A percentile compares a stretch with the other conserved stretches of the same genome.
phyloP scores from a whole-genome alignment of 306 rosid species.

The Vigna mungo region DNA sequence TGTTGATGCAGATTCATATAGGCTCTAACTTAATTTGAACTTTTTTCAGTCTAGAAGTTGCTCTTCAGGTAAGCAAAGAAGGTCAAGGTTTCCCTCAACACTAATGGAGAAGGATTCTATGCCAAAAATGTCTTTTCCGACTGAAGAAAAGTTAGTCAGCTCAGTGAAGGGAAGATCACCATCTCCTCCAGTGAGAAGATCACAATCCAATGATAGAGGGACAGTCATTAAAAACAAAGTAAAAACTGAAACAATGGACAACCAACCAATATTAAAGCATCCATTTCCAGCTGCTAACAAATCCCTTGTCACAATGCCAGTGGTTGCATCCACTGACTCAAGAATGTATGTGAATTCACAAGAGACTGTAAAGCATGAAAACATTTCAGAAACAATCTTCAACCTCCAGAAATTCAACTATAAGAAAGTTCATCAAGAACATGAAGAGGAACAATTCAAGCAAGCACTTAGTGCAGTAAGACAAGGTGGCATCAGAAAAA shows the following conservation, averaged over 20 bases:
- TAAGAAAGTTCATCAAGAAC: slow-evolving; percentile 64
- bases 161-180: slow-evolving; percentile 81
- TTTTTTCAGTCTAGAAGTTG: slow-evolving; percentile 84
- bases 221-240: slow-evolving; percentile 66
- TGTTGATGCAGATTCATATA: slow-evolving; percentile 9
- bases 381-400: slow-evolving; percentile 58
- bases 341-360: slow-evolving; percentile 53
- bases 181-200: slow-evolving; percentile 90
- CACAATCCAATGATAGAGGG: slow-evolving; percentile 90
- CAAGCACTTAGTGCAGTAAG: slow-evolving; percentile 69
- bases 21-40: slow-evolving; percentile 25
- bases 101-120: slow-evolving; percentile 68
- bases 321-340: slow-evolving; percentile 46
- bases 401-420: slow-evolving; percentile 60
- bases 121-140: slow-evolving; percentile 64
- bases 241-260: slow-evolving; percentile 66
- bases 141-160: slow-evolving; percentile 65
- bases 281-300: slow-evolving; percentile 77
- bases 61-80: slow-evolving; percentile 94
- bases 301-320: slow-evolving; percentile 56
- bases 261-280: slow-evolving; percentile 66
- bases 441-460: slow-evolving; percentile 85
- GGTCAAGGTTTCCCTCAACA: slow-evolving; percentile 81
- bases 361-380: slow-evolving; percentile 62
- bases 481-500: slow-evolving; percentile 81